A percentile compares a stretch with the other conserved stretches of the same genome.
These are phyloP conservation scores for Leccinum rimulosum DNA, from an alignment of 768 basidiomycete genomes.

Conservation along the genomic window DNA sequence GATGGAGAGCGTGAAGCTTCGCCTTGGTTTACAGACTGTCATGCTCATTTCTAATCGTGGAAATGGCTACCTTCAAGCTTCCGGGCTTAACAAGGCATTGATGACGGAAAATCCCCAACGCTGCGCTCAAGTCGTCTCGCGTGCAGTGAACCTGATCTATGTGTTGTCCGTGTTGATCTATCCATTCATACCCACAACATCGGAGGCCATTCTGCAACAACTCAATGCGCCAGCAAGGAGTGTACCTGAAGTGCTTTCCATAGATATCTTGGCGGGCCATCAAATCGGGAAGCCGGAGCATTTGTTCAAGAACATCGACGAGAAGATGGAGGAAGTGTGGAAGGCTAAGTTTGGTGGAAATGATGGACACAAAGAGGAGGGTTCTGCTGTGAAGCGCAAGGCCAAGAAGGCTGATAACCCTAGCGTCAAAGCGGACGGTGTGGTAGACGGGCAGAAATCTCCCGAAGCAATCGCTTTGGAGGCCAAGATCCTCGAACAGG, in stretches of 20 bases:
- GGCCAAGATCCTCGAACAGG: constrained; percentile 73
- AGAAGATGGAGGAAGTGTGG: constrained; percentile 84
- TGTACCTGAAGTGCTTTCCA: constrained; percentile 68
- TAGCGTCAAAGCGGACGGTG: constrained; percentile 44
- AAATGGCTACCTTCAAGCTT: constrained; percentile 92
- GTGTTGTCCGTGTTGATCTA: constrained; percentile 79
- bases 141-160: constrained; percentile 93
- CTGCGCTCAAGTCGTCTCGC: constrained; percentile 86
- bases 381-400: constrained; percentile 48
- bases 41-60: constrained; percentile 89
- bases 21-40: constrained; percentile 80
- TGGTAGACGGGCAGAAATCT: constrained; percentile 57
- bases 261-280: constrained; percentile 88
- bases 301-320: constrained; percentile 92
- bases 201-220: constrained; percentile 76
- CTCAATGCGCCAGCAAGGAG: constrained; percentile 85
- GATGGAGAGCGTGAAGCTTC: constrained; percentile 91
- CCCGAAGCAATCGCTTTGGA: constrained; percentile 73
- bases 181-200: constrained; percentile 96
- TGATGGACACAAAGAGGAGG: constrained; percentile 41
- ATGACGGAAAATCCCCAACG: constrained; percentile 78
- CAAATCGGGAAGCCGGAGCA: constrained; percentile 82
- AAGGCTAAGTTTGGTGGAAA: constrained; percentile 75
- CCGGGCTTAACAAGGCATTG: constrained; percentile 86
- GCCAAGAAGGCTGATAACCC: constrained; percentile 51